These are phyloP conservation scores for Cucumis sativus DNA, from an alignment of 306 rosid genomes.

Conservation along the genomic window Cucumber_9930_V3 NC_026658.2:25240501-25241000, in stretches of 20 bases:
- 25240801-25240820: constrained; percentile 60
- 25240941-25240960: not conserved
- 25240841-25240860: not conserved
- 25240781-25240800: constrained; percentile 68
- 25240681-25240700: constrained; percentile 48
- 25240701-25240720: constrained; percentile 75
- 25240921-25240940: not conserved
- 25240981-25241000: not conserved
- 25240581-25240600: constrained; percentile 7
- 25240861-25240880: not conserved
- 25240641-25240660: constrained; percentile 74
- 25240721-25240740: constrained; percentile 77
- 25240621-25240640: constrained; percentile 21
- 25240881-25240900: not conserved
- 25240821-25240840: not conserved
- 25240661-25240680: constrained; percentile 81
- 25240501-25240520: not conserved
- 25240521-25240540: not conserved
- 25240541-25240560: not conserved
- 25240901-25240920: not conserved
- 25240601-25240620: constrained; percentile 9
- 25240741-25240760: constrained; percentile 69
- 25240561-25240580: constrained; percentile 23
- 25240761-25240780: constrained; percentile 82
- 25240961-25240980: not conserved